Evolutionary conservation across 805 yeast genomes (phyloP).

Genomic region (Kockiozyma suomiensis): DNA sequence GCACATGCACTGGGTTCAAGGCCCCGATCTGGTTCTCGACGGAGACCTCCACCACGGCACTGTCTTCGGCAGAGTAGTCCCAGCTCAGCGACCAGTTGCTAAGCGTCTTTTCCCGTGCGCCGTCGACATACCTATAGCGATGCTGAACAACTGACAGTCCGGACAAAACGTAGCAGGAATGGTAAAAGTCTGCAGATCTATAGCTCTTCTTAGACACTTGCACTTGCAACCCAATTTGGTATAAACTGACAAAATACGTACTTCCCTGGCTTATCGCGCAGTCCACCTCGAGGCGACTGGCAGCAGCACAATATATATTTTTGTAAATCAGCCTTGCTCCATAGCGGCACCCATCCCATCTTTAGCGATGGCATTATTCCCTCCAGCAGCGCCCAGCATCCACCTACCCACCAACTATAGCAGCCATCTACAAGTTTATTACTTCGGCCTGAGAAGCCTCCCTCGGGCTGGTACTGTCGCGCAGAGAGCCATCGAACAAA

Average conservation of each 20-base stretch:
- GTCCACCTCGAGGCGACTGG: constrained; percentile 71
- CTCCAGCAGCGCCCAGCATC: constrained; percentile 65
- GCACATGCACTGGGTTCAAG: constrained; percentile 62
- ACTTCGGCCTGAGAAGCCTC: constrained; percentile 87
- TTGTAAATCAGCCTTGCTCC: constrained; percentile 60
- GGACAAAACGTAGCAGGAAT: constrained; percentile 78
- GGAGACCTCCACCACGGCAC: constrained; percentile 21
- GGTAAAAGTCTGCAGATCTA: constrained; percentile 74
- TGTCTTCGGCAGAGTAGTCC: constrained; percentile 35
- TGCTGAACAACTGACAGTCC: constrained; percentile 71
- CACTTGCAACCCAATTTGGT: neutral
- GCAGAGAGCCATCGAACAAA: constrained; percentile 66
- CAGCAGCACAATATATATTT: constrained; percentile 72
- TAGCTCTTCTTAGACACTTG: neutral
- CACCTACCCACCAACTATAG: constrained; percentile 95
- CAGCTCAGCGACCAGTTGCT: constrained; percentile 42
- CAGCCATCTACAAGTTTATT: constrained; percentile 96
- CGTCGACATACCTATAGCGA: constrained; percentile 40
- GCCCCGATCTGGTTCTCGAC: constrained; percentile 37
- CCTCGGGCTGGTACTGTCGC: constrained; percentile 74
- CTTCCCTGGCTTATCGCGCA: constrained; percentile 85
- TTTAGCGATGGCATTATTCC: constrained; percentile 44
- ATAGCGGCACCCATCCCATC: constrained; percentile 40
- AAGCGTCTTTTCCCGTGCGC: constrained; percentile 22
- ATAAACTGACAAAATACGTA: constrained; percentile 16